Evolutionary conservation across 257 asterid genomes (phyloP), one percentile per base, ranked within the genome.

Genomic region (Solanum dulcamara): DNA sequence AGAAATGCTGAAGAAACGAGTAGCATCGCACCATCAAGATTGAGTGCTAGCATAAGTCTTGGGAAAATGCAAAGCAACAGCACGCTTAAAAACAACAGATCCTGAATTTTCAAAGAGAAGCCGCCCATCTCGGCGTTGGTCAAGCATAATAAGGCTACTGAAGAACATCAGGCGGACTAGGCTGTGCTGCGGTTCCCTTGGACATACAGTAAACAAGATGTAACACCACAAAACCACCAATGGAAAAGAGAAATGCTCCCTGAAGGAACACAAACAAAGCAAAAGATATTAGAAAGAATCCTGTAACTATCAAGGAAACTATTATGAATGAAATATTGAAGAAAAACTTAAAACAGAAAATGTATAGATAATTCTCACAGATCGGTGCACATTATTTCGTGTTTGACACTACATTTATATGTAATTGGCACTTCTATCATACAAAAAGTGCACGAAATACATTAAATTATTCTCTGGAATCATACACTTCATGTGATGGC

Each of bases 71-170:
- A 84, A 66, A 57, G 68, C 40, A 84, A 13, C 64, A 84, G 37
- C 68, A 68, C 33, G 24, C 22, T 44, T 84, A 51, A 50, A 84
- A 68, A 40, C 67, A 84, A 48, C 68, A 84, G 53, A 64, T 68
- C 37, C 50, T 10, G 50, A 84, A 50, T 84, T 84, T 84, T 84
- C 67, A 50, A 28, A 84, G 68, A 84, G 50, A 46, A 68, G 68
- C 38, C 37, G 35, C 70, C 86, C 86, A 84, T 84, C 64, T 68
- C 20, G 81, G 81, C 48, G 70, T 42, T 68, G 86, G 44, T 84
- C 81, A 68, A 84, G 66, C 86, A 84, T 66, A 68, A 68, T 53
- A 84, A 84, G 81, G 64, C 80, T n/a, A 66, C 86, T 84, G 50
- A 55, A 67, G 68, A 68, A 66, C 86, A 84, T 84, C 48, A 68